phyloP scores from a whole-genome alignment of 2,329 filamentous ascomycete genomes.

The Pseudofabraea citricarpa region DNA sequence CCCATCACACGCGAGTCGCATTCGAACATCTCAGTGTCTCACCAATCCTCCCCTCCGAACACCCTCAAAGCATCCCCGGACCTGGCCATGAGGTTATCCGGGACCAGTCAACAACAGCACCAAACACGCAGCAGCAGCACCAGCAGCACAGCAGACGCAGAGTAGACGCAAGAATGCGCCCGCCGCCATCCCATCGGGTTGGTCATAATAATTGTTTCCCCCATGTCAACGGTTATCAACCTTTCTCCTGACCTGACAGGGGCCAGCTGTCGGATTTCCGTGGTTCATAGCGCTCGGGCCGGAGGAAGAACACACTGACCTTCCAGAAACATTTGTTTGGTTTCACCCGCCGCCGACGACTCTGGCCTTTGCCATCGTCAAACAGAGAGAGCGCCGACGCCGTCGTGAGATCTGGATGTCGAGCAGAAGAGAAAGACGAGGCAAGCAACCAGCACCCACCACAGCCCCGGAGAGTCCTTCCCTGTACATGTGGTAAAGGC shows the following conservation, averaged over 20 bases:
- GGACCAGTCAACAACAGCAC: no score
- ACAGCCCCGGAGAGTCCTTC: background rate
- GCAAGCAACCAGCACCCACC: background rate
- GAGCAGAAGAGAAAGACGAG: background rate
- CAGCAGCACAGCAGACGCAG: no score
- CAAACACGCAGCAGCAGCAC: no score
- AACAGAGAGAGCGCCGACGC: no score
- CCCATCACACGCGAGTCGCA: no score
- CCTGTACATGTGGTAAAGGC: no score
- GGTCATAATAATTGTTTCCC: background rate
- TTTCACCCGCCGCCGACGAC: background rate
- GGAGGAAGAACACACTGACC: background rate
- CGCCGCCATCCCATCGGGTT: background rate
- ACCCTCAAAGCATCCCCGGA: no score
- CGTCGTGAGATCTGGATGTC: background rate
- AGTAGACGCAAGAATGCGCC: background rate
- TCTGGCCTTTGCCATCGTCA: background rate
- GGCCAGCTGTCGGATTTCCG: background rate
- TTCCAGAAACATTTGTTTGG: constrained; percentile 1
- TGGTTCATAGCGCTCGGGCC: background rate
- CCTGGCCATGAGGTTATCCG: background rate
- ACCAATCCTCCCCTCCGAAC: no score
- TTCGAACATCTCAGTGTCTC: no score
- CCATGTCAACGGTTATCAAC: no score
- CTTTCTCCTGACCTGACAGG: background rate